These are phyloP conservation scores for Phialophora chinensis DNA, from an alignment of 2,329 filamentous ascomycete genomes.

Conservation along the genomic window DNA sequence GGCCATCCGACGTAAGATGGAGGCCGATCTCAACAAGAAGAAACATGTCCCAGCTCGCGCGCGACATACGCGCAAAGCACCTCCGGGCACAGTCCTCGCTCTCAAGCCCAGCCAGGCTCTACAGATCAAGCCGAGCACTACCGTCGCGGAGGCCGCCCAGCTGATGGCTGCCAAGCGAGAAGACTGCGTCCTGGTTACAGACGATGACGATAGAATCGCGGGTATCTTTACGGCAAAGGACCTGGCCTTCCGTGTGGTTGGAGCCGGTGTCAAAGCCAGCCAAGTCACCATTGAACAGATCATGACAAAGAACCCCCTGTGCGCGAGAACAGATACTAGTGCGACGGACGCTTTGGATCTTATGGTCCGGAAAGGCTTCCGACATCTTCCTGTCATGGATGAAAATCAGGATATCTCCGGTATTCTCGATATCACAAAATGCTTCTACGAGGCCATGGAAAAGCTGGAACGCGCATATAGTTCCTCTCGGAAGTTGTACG, in stretches of 20 bases:
- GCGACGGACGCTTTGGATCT: conserved; percentile 95
- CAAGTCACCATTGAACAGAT: conserved; percentile 95
- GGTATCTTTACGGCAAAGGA: conserved; percentile 99
- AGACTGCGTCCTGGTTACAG: conserved; percentile 95
- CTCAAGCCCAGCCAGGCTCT: conserved; percentile 94
- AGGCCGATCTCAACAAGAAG: conserved; percentile 98
- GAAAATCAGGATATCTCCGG: conserved; percentile 99
- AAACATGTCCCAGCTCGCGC: conserved; percentile 79
- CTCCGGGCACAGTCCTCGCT: conserved; percentile 92
- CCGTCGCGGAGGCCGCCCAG: conserved; percentile 94
- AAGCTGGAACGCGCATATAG: conserved; percentile 97
- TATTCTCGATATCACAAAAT: conserved; percentile 98
- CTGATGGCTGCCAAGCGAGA: conserved; percentile 98
- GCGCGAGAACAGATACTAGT: conserved; percentile 95
- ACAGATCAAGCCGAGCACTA: conserved; percentile 94
- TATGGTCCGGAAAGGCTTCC: conserved; percentile 98
- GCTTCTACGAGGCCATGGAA: conserved; percentile 99
- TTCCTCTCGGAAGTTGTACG: conserved; percentile 96
- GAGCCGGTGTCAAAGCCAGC: conserved; percentile 83
- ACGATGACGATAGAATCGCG: conserved; percentile 96
- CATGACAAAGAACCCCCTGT: conserved; percentile 99
- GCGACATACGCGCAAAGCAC: conserved; percentile 87
- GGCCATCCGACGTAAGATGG: conserved; percentile 96
- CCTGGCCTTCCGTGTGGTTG: conserved; percentile 94
- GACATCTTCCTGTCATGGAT: conserved; percentile 98